Evolutionary conservation across 2,329 filamentous ascomycete species (phyloP), one percentile per base, ranked within the genome.

Genomic region (Didymosphaeria variabile): DNA sequence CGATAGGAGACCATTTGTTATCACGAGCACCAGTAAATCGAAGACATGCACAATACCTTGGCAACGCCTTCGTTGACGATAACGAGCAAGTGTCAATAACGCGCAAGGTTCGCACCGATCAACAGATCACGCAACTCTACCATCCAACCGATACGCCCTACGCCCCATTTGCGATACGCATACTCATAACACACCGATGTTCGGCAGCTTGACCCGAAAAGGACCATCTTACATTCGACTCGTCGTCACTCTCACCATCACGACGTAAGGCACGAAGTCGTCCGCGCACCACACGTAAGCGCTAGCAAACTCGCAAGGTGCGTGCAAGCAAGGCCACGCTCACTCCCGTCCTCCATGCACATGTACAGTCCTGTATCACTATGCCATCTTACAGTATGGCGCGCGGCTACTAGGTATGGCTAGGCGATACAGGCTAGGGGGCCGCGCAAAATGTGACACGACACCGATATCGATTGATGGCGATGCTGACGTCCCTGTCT

Each of bases 271-370:
- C 29, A 29, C 21, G 17, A n/a, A 26, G 29, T 40, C 19, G 23
- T 49, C 45, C 45, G 44, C 29, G 53, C 15, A 31, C n/a, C n/a
- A 49, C 50, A 64, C 59, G 62, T 64, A 64, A 64, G 62, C 62
- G 51, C 62, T 64, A 64, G 57, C 13, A 38, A 13, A 13, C 36
- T 38, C 36, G 36, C 36, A 38, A 38, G 13, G 21, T 44, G 40
- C 34, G 9, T 36, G 34, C 13, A 29, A 29, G 34, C 34, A 36
- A 10, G 34, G 9, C 34, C 34, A 36, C 34, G 34, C 13, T 15
- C 34, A 36, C 34, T 10, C 34, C 34, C 34, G 9, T 36, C 34
- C 34, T 36, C 34, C 34, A 15, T 36, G 10, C 34, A 5, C 13
- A 10, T 36, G 34, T 36, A 15, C 34, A 36, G 34, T 10, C 34